phyloP scores from a whole-genome alignment of 129 eudicot species.

The Artemisia argyi region DNA sequence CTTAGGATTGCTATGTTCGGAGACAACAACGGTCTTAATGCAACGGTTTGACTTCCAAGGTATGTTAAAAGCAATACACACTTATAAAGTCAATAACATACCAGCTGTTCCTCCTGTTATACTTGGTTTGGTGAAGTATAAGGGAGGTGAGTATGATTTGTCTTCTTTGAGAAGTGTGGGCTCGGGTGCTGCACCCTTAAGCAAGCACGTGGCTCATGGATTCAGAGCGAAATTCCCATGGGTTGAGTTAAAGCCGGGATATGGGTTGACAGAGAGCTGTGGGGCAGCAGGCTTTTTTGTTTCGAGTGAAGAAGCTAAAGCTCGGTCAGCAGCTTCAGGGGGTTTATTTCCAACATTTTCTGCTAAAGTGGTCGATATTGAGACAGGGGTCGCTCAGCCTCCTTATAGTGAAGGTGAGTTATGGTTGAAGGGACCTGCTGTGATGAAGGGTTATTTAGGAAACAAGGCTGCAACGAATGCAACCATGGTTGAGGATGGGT shows the following conservation, averaged over 20 bases:
- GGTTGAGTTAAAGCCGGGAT: constrained; percentile 75
- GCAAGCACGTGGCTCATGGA: constrained; percentile 48
- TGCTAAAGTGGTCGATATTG: constrained; percentile 71
- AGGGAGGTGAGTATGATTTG: constrained; percentile 42
- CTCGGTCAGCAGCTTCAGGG: constrained; percentile 57
- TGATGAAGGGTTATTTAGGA: constrained; percentile 74
- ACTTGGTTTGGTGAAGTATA: constrained; percentile 54
- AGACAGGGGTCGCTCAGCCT: constrained; percentile 38
- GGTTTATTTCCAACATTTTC: constrained; percentile 52
- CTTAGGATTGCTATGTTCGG: constrained; percentile 54
- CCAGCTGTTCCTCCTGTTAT: constrained; percentile 86
- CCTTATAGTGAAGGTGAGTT: constrained; percentile 68
- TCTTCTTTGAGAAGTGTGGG: constrained; percentile 56
- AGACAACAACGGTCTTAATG: constrained; percentile 57
- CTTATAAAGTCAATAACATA: constrained; percentile 45
- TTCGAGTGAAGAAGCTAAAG: constrained; percentile 44
- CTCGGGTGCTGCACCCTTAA: constrained; percentile 72
- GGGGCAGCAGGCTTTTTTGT: constrained; percentile 58
- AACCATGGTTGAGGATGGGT: constrained; percentile 56
- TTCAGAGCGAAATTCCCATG: constrained; percentile 61
- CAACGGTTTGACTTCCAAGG: constrained; percentile 50
- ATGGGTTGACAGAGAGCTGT: constrained; percentile 69
- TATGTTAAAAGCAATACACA: constrained; percentile 72
- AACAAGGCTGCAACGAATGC: constrained; percentile 60
- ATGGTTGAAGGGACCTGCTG: constrained; percentile 64